Conservation (phyloP, 495 filamentous ascomycete species). For the Parmelia sp. region DNA sequence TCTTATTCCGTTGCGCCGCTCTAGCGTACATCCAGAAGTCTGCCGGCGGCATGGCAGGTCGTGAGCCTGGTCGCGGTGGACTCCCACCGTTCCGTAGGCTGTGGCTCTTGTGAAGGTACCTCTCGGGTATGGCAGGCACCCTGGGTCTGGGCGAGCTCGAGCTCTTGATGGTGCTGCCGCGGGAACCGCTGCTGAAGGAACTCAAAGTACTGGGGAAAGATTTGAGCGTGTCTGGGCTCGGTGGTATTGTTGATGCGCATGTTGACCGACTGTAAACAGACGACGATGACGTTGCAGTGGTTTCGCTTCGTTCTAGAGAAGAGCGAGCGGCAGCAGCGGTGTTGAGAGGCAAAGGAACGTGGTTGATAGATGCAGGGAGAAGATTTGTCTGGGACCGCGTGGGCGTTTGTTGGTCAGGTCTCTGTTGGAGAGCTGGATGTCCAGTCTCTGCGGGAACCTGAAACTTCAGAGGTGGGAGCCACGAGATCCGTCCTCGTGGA, state of each 20-base stretch:
- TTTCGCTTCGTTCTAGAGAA: neutral
- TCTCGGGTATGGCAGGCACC: constrained; percentile 12
- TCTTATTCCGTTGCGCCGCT: constrained; percentile 10
- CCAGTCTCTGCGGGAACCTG: constrained; percentile 9
- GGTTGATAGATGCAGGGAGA: neutral
- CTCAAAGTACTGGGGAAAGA: constrained; percentile 4
- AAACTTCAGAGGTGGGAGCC: constrained; percentile 23
- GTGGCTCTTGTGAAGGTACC: constrained; percentile 7
- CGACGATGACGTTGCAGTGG: neutral
- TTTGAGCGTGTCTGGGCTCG: constrained; percentile 10
- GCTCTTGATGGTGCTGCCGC: neutral
- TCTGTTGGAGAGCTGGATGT: constrained; percentile 6
- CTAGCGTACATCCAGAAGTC: constrained; percentile 22
- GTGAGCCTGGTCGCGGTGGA: constrained; percentile 16
- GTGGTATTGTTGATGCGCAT: neutral
- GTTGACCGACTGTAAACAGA: constrained; percentile 14
- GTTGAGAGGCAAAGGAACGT: neutral
- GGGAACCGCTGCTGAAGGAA: neutral
- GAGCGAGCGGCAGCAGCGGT: neutral
- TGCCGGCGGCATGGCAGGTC: constrained; percentile 23
- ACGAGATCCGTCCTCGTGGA: constrained; percentile 12
- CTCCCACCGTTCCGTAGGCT: constrained; percentile 4
- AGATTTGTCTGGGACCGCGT: constrained; percentile 8
- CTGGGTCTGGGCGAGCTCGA: neutral
- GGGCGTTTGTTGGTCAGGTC: neutral